These are phyloP conservation scores for Stagonosporopsis chrysanthemi DNA, from an alignment of 2,329 filamentous ascomycete species.

Conservation along the genomic window DNA sequence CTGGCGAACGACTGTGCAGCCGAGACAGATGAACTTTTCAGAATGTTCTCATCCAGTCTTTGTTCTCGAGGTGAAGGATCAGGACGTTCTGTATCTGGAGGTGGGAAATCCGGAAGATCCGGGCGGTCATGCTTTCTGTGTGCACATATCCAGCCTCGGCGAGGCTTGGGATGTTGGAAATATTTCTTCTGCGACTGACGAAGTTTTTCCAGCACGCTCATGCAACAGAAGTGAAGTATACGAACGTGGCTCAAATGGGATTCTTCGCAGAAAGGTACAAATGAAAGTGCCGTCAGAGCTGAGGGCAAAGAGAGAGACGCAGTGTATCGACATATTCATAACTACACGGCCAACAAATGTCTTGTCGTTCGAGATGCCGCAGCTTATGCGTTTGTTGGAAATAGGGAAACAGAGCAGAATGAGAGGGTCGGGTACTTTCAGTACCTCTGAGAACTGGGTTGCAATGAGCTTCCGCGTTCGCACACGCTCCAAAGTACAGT, in stretches of 20 bases:
- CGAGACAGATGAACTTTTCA: not conserved
- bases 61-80: too few relatives aligned
- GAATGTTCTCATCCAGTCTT: too few relatives aligned
- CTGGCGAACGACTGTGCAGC: too few relatives aligned
- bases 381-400: too few relatives aligned
- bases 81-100: too few relatives aligned
- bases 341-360: not conserved
- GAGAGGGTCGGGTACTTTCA: too few relatives aligned
- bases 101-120: too few relatives aligned
- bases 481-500: not conserved
- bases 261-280: not conserved
- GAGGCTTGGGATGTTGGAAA: not conserved
- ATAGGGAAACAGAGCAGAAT: too few relatives aligned
- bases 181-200: not conserved
- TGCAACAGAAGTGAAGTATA: not conserved
- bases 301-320: not conserved
- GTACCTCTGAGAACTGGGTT: not conserved
- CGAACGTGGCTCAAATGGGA: too few relatives aligned
- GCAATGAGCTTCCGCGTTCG: not conserved
- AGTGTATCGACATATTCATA: not conserved
- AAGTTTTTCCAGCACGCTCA: not conserved
- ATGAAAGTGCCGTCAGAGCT: not conserved
- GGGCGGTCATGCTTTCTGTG: not conserved
- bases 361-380: not conserved
- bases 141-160: not conserved